These are phyloP conservation scores for Talaromyces pinophilus DNA, from an alignment of 2,329 filamentous ascomycete species.

Conservation along the genomic window DNA sequence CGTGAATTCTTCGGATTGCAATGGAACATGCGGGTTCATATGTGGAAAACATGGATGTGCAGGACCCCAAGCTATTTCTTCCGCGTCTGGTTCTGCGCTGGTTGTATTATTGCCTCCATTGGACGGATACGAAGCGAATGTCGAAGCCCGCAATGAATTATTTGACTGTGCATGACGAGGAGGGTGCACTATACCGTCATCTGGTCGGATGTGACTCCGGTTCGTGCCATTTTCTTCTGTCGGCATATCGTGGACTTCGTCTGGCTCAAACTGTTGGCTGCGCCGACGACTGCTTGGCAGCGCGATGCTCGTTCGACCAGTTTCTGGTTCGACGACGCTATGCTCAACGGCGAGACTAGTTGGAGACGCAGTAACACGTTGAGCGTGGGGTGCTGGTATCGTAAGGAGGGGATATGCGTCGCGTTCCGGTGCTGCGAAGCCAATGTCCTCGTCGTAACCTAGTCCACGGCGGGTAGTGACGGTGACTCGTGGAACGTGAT, in stretches of 20 bases:
- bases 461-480: conserved; percentile 45
- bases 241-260: conserved; percentile 30
- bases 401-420: conserved; percentile 60
- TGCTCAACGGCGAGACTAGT: conserved; percentile 52
- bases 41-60: conserved; percentile 94
- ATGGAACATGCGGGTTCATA: conserved; percentile 83
- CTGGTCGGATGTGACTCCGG: conserved; percentile 20
- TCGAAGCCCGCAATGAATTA: conserved; percentile 44
- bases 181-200: conserved; percentile 27
- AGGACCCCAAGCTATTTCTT: conserved; percentile 85
- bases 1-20: conserved; percentile 70
- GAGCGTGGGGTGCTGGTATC: conserved; percentile 59
- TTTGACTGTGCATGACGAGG: conserved; percentile 45
- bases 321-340: conserved; percentile 49
- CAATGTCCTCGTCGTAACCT: conserved; percentile 36
- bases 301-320: conserved; percentile 55
- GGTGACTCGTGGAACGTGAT: conserved; percentile 59
- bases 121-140: conserved; percentile 43
- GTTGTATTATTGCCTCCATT: conserved; percentile 34
- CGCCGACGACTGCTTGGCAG: conserved; percentile 49
- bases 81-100: conserved; percentile 56
- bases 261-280: conserved; percentile 29
- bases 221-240: conserved; percentile 30
- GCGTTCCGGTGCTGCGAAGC: conserved; percentile 37
- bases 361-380: conserved; percentile 51